Conservation (phyloP, 495 filamentous ascomycete genomes). For the Neurospora africana region DNA sequence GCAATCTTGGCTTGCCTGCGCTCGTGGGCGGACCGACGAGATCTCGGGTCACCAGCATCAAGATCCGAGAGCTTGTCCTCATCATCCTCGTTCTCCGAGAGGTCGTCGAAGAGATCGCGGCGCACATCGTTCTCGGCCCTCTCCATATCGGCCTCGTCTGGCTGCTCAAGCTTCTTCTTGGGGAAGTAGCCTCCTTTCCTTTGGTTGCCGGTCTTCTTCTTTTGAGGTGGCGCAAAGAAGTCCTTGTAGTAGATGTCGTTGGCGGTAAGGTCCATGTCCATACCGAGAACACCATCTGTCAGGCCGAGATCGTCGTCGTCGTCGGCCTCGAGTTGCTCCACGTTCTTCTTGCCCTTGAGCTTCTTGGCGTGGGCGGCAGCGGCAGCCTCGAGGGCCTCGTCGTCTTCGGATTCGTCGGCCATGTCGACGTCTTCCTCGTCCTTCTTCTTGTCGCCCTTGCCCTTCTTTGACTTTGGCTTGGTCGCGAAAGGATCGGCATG, state of each 20-base stretch:
- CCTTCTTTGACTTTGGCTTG: conserved; percentile 2
- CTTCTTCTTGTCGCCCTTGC: conserved; percentile 6
- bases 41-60: conserved; percentile 44
- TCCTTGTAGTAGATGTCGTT: conserved; percentile 80
- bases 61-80: conserved; percentile 45
- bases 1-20: conserved; percentile 73
- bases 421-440: conserved; percentile 12
- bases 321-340: conserved; percentile 31
- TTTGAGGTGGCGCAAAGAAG: conserved; percentile 81
- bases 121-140: conserved; percentile 85
- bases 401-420: conserved; percentile 41
- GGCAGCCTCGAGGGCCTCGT: conserved; percentile 4
- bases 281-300: conserved; percentile 37
- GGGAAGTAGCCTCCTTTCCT: background rate
- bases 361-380: background rate
- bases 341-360: conserved; percentile 6
- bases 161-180: conserved; percentile 25
- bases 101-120: conserved; percentile 86
- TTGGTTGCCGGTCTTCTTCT: conserved; percentile 33
- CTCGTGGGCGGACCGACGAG: conserved; percentile 67
- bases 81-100: conserved; percentile 45
- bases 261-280: conserved; percentile 54
- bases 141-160: conserved; percentile 55
- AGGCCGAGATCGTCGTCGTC: conserved; percentile 45
- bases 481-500: conserved; percentile 53